A percentile compares a stretch with the other conserved stretches of the same genome.
These are phyloP conservation scores for Moelleriella libera DNA, from an alignment of 2,329 filamentous ascomycete species.

Conservation along the genomic window DNA sequence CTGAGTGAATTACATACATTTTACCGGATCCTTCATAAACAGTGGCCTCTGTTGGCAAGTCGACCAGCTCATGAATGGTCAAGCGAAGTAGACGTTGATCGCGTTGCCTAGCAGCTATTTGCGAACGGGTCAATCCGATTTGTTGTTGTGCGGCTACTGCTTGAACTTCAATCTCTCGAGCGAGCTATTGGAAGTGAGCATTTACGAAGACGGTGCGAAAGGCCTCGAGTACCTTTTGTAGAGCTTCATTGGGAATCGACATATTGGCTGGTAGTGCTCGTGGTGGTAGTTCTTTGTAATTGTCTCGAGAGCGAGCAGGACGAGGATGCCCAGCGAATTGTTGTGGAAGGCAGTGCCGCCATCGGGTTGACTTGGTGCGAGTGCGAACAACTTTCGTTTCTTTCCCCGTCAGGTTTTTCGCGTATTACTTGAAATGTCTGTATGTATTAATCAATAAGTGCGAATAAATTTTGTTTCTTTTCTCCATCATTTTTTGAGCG, in stretches of 20 bases:
- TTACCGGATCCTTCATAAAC: conserved; percentile 95
- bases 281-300: too few species aligned
- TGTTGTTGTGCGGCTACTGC: conserved; percentile 83
- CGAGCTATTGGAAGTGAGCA: conserved; percentile 43
- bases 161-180: conserved; percentile 88
- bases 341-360: not conserved
- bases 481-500: too few species aligned
- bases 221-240: conserved; percentile 61
- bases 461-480: not conserved
- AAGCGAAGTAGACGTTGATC: conserved; percentile 82
- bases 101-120: conserved; percentile 73
- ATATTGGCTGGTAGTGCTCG: conserved; percentile 30
- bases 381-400: too few species aligned
- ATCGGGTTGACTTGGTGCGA: not conserved
- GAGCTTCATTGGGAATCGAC: conserved; percentile 86
- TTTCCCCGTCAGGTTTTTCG: too few species aligned
- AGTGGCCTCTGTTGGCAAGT: conserved; percentile 59
- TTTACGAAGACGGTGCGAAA: not conserved
- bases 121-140: conserved; percentile 70
- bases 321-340: too few species aligned
- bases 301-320: too few species aligned
- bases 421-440: too few species aligned
- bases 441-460: too few species aligned
- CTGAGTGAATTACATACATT: conserved; percentile 49
- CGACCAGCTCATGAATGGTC: conserved; percentile 70